Evolutionary conservation across 768 basidiomycete genomes (phyloP), one percentile per base, ranked within the genome.

Genomic region (Kwoniella shandongensis): DNA sequence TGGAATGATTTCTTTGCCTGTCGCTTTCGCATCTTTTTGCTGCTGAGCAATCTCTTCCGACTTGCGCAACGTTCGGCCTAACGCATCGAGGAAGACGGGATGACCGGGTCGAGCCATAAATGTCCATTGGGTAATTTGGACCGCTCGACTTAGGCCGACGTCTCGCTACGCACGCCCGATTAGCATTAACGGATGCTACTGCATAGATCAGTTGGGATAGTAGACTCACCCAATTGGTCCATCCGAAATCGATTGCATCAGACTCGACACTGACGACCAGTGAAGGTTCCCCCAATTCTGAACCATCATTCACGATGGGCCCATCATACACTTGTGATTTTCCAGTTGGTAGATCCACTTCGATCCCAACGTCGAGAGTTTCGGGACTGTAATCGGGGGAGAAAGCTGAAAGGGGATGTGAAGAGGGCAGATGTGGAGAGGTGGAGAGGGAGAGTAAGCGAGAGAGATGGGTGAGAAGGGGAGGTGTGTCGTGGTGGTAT

Each of bases 101-200:
- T 70, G 69, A 25, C 51, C 54, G 42, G 56, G 62, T 59, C 62
- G 45, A 46, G 61, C 65, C 69, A 70, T 65, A 25, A 70, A 61
- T 13, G 69, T 65, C 69, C 69, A 70, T 48, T 70, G 69, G 2
- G 62, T 63, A 22, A 70, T 67, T 45, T 70, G 69, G 2, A 65
- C 65, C 11, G 65, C 66, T 27, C 69, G 51, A 35, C 53, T 57
- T 13, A 70, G 54, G 3, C 69, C 69, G 10, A 67, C 51, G 25
- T 70, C 63, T 11, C 69, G 44, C 63, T 60, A 32, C 32, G 13
- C 13, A 30, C 25, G 23, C n/a, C 12, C 35, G 17, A 45, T 42
- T 3, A 22, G 8, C 36, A 38, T 49, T n/a, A 8, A 40, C 13
- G 39, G 3, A 5, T 32, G 22, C 23, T 5, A 12, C 8, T 35